These are phyloP conservation scores for Ampelocalamus luodianensis DNA, from an alignment of 176 grass and related monocot species.

Conservation along the genomic window DNA sequence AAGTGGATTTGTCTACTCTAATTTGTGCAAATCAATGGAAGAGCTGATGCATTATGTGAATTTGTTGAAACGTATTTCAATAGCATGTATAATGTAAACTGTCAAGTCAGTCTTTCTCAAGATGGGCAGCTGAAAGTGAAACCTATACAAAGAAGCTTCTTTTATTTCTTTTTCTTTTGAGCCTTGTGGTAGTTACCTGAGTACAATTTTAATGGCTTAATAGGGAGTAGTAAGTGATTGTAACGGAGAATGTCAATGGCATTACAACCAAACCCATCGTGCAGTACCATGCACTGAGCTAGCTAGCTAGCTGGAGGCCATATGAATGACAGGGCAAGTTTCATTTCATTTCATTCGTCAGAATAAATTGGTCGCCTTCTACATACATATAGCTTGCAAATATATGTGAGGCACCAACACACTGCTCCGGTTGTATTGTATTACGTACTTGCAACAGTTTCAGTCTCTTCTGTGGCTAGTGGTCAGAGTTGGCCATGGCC, in stretches of 20 bases:
- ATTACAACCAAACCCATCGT: not conserved
- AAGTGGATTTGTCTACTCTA: not conserved
- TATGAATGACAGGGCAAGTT: not conserved
- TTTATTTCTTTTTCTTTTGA: not conserved
- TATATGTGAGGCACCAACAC: not conserved
- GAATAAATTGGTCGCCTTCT: not conserved
- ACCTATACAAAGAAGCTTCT: not conserved
- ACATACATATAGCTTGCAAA: not conserved
- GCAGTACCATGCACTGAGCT: no score
- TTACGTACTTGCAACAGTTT: not conserved
- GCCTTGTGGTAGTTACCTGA: constrained; percentile 6
- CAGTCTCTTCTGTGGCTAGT: not conserved
- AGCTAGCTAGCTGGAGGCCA: not conserved
- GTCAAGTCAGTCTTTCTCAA: not conserved
- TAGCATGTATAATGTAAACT: not conserved
- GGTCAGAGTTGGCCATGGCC: not conserved
- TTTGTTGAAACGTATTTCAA: not conserved
- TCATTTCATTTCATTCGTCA: not conserved
- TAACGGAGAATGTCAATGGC: constrained; percentile 10
- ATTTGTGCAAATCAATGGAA: not conserved
- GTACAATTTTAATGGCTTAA: constrained; percentile 1
- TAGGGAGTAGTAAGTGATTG: constrained; percentile 20
- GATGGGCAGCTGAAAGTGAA: not conserved
- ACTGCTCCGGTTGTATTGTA: not conserved
- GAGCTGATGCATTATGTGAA: no score